These are phyloP conservation scores for Wallemia hederae DNA, from an alignment of 1,284 basidiomycete genomes.

Conservation along the genomic window DNA sequence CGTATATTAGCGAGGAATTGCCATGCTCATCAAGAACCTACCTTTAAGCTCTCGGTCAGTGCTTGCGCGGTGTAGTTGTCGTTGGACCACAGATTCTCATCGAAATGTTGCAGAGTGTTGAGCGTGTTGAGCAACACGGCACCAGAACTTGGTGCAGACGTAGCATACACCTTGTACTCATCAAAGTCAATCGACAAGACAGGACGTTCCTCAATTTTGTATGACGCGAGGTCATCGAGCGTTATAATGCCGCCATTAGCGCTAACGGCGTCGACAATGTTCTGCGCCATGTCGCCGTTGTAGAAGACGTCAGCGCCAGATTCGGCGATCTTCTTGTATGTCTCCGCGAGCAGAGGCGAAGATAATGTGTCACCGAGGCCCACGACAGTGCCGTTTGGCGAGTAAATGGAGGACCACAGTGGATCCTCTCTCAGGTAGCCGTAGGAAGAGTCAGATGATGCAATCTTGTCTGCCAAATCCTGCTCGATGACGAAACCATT, in stretches of 20 bases:
- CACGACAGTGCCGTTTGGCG: conserved; percentile 37
- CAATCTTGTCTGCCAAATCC: conserved; percentile 41
- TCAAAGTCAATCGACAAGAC: conserved; percentile 48
- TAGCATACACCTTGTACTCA: conserved; percentile 50
- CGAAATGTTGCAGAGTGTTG: conserved; percentile 30
- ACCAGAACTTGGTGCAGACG: conserved; percentile 52
- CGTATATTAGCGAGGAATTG: too few relatives aligned
- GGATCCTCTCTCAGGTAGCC: conserved; percentile 37
- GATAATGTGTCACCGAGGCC: conserved; percentile 41
- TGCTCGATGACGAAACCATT: conserved; percentile 41
- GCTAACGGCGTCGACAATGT: conserved; percentile 25
- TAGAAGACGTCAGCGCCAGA: conserved; percentile 46
- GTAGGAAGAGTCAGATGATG: conserved; percentile 7
- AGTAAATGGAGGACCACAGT: conserved; percentile 52
- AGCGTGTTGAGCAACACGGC: conserved; percentile 49
- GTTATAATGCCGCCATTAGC: conserved; percentile 37
- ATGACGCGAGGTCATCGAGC: conserved; percentile 35
- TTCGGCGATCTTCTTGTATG: conserved; percentile 31
- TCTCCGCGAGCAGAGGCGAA: conserved; percentile 35
- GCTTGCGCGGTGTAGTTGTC: not conserved
- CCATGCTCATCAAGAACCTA: not conserved
- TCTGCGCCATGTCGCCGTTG: conserved; percentile 42
- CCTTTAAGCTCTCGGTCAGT: not conserved
- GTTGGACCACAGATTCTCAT: not conserved
- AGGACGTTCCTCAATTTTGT: conserved; percentile 35